Conservation (phyloP, 2,329 filamentous ascomycete species). For the Orbilia quercus region DNA sequence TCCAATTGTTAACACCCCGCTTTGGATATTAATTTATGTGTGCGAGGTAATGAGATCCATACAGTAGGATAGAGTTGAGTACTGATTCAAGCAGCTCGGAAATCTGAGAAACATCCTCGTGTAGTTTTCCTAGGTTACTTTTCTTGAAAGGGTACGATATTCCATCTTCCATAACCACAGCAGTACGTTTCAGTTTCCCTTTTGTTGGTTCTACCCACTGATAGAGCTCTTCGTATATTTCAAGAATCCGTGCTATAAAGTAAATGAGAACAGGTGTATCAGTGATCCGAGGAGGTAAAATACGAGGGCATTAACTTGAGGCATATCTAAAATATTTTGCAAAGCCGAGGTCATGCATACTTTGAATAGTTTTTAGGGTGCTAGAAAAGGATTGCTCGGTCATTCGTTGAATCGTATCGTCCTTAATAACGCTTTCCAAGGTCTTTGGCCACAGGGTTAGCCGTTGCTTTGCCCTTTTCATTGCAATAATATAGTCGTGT, state of each 20-base stretch:
- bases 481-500: not conserved
- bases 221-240: conserved; percentile 1
- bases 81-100: conserved; percentile 17
- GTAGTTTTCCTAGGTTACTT: conserved; percentile 1
- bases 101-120: conserved; percentile 16
- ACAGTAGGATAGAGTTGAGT: conserved; percentile 4
- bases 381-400: conserved; percentile 4
- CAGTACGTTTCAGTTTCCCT: not conserved
- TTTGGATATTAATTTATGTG: no score
- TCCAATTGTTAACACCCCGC: not conserved
- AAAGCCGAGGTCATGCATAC: no score
- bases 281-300: no score
- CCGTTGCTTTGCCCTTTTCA: not conserved
- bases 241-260: not conserved
- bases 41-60: not conserved
- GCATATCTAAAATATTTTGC: no score
- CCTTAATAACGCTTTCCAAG: conserved; percentile 3
- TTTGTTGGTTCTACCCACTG: not conserved
- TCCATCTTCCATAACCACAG: conserved; percentile 1
- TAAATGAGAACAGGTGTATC: no score
- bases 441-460: not conserved
- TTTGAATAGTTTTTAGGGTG: not conserved
- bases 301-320: no score
- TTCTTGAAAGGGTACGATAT: conserved; percentile 14
- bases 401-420: not conserved